A percentile compares a stretch with the other conserved stretches of the same genome.
Conservation (phyloP, 129 eudicot genomes). For the Arctium minus region DNA sequence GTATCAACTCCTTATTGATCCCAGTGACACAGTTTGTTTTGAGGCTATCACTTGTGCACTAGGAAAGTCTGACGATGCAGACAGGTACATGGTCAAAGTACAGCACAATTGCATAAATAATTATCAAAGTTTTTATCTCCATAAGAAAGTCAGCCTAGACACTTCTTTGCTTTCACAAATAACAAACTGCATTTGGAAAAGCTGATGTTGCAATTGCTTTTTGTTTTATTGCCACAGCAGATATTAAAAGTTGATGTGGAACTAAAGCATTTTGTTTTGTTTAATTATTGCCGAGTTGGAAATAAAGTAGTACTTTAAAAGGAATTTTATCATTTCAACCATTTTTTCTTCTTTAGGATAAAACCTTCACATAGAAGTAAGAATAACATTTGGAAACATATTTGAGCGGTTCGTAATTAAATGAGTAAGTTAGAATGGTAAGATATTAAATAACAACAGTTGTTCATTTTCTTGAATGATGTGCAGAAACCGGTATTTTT, state of each 20-base stretch:
- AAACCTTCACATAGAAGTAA: too few species aligned
- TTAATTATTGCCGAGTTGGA: too few species aligned
- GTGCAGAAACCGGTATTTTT: background rate
- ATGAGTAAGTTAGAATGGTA: too few species aligned
- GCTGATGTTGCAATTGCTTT: background rate
- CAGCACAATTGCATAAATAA: background rate
- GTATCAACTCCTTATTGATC: constrained; percentile 82
- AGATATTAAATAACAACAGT: too few species aligned
- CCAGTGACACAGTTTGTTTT: constrained; percentile 82
- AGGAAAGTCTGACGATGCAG: constrained; percentile 67
- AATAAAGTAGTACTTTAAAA: too few species aligned
- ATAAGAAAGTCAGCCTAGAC: background rate
- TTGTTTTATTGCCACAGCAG: background rate
- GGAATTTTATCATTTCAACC: too few species aligned
- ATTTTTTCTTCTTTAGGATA: too few species aligned
- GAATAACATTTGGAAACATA: too few species aligned
- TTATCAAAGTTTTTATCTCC: background rate
- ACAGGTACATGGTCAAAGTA: constrained; percentile 42
- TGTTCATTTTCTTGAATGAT: background rate
- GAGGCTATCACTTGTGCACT: constrained; percentile 72
- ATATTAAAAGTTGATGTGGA: background rate
- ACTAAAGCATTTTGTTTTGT: background rate
- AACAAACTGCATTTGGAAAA: background rate
- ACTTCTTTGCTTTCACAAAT: background rate
- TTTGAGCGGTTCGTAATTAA: too few species aligned